phyloP scores from a whole-genome alignment of 1,139 yeast genomes.

The Hemisphaericaspora subhashii region DNA sequence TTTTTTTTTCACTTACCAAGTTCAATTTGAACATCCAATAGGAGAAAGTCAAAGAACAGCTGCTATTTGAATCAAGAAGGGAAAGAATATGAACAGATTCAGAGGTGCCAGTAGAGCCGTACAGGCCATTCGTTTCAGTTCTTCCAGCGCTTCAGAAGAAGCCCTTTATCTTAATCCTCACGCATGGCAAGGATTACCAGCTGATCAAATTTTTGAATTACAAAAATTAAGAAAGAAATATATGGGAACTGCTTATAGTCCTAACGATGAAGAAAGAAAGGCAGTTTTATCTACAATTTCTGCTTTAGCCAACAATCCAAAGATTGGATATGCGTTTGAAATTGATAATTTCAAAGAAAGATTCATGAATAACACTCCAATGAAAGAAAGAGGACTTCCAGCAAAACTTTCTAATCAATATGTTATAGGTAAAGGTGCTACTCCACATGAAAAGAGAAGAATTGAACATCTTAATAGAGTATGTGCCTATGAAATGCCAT shows the following conservation, averaged over 20 bases:
- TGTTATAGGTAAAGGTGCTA: conserved; percentile 38
- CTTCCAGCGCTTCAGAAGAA: conserved; percentile 13
- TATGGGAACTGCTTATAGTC: conserved; percentile 58
- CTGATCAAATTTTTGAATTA: conserved; percentile 59
- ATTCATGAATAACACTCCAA: conserved; percentile 46
- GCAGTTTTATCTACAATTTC: conserved; percentile 46
- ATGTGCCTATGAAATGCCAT: conserved; percentile 91
- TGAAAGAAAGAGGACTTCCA: conserved; percentile 38
- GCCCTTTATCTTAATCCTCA: conserved; percentile 56
- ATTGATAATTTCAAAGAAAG: conserved; percentile 48
- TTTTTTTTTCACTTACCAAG: too few relatives aligned
- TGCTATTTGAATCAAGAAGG: not conserved
- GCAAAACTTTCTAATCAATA: conserved; percentile 41
- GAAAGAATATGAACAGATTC: conserved; percentile 3
- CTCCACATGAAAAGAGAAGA: conserved; percentile 39
- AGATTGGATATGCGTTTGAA: conserved; percentile 44
- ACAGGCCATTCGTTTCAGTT: conserved; percentile 15
- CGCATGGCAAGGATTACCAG: conserved; percentile 67
- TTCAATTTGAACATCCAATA: not conserved
- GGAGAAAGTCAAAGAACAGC: not conserved
- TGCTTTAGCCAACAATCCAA: conserved; percentile 36
- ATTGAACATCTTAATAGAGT: conserved; percentile 62
- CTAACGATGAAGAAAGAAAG: conserved; percentile 48
- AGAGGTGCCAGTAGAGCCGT: conserved; percentile 4
- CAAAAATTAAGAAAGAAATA: conserved; percentile 58